Percentiles rank a stretch among this genome's conserved stretches.
Conservation (phyloP, 768 basidiomycete species). For the Suillus sp. region DNA sequence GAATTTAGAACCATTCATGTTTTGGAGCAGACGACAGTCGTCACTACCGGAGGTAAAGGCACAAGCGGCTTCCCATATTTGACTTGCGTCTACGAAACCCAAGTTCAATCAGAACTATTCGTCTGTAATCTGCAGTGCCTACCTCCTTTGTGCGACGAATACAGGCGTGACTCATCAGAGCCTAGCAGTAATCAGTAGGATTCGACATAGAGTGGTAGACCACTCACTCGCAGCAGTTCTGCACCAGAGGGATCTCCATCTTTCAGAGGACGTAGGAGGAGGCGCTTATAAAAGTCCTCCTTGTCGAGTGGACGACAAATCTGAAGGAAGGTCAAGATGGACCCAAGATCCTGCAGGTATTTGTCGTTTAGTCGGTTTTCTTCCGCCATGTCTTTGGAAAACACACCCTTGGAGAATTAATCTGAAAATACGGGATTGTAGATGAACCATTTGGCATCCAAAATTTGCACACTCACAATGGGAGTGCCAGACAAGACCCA, state of each 20-base stretch:
- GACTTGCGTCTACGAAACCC: conserved; percentile 73
- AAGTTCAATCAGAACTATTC: conserved; percentile 14
- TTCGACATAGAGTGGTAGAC: not conserved
- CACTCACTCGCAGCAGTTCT: conserved; percentile 66
- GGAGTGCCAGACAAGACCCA: conserved; percentile 88
- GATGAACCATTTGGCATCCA: not conserved
- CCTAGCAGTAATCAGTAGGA: conserved; percentile 41
- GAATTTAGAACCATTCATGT: conserved; percentile 12
- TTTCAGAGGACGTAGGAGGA: conserved; percentile 78
- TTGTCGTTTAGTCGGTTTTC: not conserved
- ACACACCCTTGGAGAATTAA: conserved; percentile 73
- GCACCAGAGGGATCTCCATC: conserved; percentile 66
- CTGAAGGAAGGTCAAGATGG: conserved; percentile 78
- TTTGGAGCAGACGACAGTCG: not conserved
- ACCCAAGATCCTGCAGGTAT: conserved; percentile 73
- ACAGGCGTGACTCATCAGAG: conserved; percentile 75
- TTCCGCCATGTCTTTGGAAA: not conserved
- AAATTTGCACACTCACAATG: conserved; percentile 58
- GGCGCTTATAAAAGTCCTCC: conserved; percentile 77
- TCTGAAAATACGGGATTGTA: conserved; percentile 41
- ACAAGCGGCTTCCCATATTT: conserved; percentile 70
- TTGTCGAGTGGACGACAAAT: conserved; percentile 87
- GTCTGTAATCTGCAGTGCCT: not conserved
- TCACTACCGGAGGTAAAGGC: conserved; percentile 66
- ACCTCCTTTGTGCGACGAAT: conserved; percentile 86